Evolutionary conservation across 352 stramenopile species (phyloP), one percentile per base, ranked within the genome.

Genomic region (Phytophthora cactorum): DNA sequence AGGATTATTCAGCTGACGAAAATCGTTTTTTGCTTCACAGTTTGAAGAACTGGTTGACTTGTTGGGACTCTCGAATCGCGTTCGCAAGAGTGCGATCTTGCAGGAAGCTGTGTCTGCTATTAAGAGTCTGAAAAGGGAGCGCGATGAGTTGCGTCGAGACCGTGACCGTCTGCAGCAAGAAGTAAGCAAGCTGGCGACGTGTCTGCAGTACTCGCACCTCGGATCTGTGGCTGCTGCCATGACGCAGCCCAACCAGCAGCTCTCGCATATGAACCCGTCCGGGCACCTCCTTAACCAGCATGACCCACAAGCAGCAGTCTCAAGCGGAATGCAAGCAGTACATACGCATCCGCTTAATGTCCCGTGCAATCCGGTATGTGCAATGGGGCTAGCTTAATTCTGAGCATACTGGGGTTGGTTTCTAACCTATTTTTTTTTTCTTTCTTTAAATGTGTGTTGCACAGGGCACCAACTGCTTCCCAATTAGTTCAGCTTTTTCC

Each of bases 11-110:
- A 52, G 22, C 31, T 74, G 50, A 63, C 44, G 11, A 14, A 8
- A 46, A 32, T 51, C 29, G 52, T 12, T 39, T 46, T n/a, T 15
- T 32, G n/a, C 22, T 22, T 46, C 41, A 31, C 60, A 91, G 84
- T 91, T 93, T 77, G 84, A 93, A 50, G 82, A 91, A 46, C 75
- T 93, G 9, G 74, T 88, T 22, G 77, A 84, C 11, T 56, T 93
- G 28, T 59, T 93, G 8, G 82, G 84, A n/a, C 74, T 93, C 3
- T 91, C 81, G 10, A 89, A 88, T 59, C 81, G 84, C n/a, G 79
- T 91, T 12, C 79, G 81, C 17, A 93, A 93, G 74, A 90, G 84
- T 57, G 71, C 77, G 8, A 87, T 93, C 49, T 68, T 93, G 51
- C 81, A 91, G 34, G 84, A 93, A 64, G 84, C 84, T 29, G 78